Base-by-base conservation (phyloP, 805 yeast genomes). In the Metschnikowia kofuensis region DNA sequence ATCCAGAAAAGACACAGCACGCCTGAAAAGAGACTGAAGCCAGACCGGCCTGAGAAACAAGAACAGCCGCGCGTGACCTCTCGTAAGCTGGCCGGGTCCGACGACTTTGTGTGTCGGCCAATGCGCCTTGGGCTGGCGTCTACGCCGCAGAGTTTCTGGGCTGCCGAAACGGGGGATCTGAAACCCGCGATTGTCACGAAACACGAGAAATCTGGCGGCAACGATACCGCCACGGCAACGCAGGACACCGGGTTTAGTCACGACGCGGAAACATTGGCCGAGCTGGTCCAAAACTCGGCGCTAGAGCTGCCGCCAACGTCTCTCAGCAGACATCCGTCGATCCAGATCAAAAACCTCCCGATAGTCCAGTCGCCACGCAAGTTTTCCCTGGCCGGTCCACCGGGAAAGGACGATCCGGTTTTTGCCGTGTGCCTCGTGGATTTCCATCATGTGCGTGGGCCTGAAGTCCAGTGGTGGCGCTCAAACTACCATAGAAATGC, bases 371-470 rank as follows among this genome's bases (percentile, higher is more conserved):
- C 53, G 6, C 56, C 59, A 27, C 40, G 45, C 5, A 70, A 45
- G 69, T 68, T 42, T 59, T 54, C 37, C 63, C 60, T 47, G 49
- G 64, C 53, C 67, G 69, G 54, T 13, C 39, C 49, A 7, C 40
- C 52, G 64, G 42, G 44, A 10, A 29, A 16, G 13, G 58, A 59
- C 42, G 74, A 71, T 50, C 63, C 83, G 57, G 78, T 92, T 2
- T 84, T 88, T 64, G 97, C 96, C 11, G 79, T 91, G 3, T 85
- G 96, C 55, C 79, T 94, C 12, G 96, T 91, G 16, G 96, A 95
- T 56, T 92, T 92, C 74, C 96, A 92, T 63, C 98, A 94, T 61
- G 65, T 70, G 29, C 74, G 96, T 50, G 99, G 99, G 1, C 98
- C 99, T 0, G 97, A 94, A 64, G 82, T 94, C 26, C 97, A 92